Conservation (phyloP, 305 asterid species). For the Galium porrigens region DNA sequence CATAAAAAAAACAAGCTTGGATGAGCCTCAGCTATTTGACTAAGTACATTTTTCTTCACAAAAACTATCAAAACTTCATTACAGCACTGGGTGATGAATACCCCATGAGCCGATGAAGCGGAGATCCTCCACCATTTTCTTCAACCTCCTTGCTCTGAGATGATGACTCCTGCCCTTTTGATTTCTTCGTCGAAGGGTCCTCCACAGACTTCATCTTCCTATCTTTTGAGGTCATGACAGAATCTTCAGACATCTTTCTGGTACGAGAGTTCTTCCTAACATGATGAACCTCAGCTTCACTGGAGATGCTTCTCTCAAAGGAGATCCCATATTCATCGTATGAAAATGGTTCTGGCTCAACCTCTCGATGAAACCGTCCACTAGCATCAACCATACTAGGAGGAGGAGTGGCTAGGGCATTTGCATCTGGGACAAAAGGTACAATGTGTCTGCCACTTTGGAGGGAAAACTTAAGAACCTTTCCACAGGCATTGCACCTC, state of each 20-base stretch:
- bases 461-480: slow-evolving; percentile 45
- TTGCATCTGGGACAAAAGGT: slow-evolving; percentile 29
- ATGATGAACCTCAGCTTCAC: slow-evolving; percentile 33
- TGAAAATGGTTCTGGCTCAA: slow-evolving; percentile 36
- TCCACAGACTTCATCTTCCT: slow-evolving; percentile 34
- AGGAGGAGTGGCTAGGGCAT: slow-evolving; percentile 27
- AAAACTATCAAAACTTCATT: neutral
- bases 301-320: slow-evolving; percentile 37
- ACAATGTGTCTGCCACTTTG: slow-evolving; percentile 30
- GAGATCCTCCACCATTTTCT: slow-evolving; percentile 25
- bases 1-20: neutral
- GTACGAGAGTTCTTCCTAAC: slow-evolving; percentile 18
- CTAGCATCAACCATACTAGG: slow-evolving; percentile 21
- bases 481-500: slow-evolving; percentile 47
- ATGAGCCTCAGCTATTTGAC: neutral
- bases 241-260: slow-evolving; percentile 23
- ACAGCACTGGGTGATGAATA: slow-evolving; percentile 59
- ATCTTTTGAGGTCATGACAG: slow-evolving; percentile 23
- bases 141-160: slow-evolving; percentile 45
- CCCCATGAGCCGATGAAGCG: slow-evolving; percentile 83
- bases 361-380: slow-evolving; percentile 24
- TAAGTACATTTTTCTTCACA: neutral
- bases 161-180: slow-evolving; percentile 26
- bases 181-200: slow-evolving; percentile 19
- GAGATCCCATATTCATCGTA: slow-evolving; percentile 45